A percentile compares a stretch with the other conserved stretches of the same genome.
These are phyloP conservation scores for Solanum sejunctum DNA, from an alignment of 257 asterid genomes.

Conservation along the genomic window DNA sequence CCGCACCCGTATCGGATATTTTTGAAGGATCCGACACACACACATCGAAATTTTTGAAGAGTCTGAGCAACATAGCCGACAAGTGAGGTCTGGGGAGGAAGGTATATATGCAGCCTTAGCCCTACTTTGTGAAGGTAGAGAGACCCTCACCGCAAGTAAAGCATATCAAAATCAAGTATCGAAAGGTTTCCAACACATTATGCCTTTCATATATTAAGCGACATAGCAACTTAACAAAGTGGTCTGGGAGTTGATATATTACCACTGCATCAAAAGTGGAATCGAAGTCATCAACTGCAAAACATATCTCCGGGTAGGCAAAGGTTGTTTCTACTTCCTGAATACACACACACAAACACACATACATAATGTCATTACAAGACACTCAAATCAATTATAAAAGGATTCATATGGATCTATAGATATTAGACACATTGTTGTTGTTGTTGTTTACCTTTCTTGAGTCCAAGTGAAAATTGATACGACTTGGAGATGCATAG, in stretches of 20 bases:
- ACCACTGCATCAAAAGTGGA: conserved; percentile 99
- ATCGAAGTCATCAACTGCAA: conserved; percentile 98
- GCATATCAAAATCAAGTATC: not conserved
- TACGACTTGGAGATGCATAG: conserved; percentile 97
- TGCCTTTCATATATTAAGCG: not conserved
- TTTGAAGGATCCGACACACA: too few relatives aligned
- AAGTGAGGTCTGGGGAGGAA: not conserved
- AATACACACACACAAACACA: not conserved
- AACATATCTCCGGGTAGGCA: conserved; percentile 96
- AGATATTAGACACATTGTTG: conserved; percentile 12
- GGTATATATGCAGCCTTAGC: not conserved
- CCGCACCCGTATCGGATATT: too few relatives aligned
- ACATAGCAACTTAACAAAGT: not conserved
- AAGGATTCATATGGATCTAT: not conserved
- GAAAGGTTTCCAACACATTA: not conserved
- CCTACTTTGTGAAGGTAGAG: not conserved
- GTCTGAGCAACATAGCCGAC: not conserved
- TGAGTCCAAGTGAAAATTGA: conserved; percentile 90
- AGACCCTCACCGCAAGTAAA: not conserved
- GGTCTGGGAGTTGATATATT: conserved; percentile 7
- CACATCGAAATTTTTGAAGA: too few relatives aligned
- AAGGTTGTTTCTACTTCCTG: conserved; percentile 93
- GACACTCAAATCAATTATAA: conserved; percentile 1
- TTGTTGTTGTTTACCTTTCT: conserved; percentile 45
- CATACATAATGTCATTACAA: not conserved